Base-by-base conservation (phyloP, 345 rosid genomes). In the Eucalyptus marginata region DNA sequence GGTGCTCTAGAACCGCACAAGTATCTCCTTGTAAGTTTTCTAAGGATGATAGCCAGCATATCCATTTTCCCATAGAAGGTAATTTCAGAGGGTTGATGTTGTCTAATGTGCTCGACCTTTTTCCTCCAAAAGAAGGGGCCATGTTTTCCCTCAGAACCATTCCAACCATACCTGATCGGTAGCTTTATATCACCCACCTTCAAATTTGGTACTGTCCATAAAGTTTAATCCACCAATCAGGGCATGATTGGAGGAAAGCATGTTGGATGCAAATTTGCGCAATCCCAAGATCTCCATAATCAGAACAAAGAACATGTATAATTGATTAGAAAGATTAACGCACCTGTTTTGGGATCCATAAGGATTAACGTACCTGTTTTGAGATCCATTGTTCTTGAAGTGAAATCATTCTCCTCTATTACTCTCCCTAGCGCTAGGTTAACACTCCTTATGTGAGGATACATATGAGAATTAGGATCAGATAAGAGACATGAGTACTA, bases 401-500 rank as follows among this genome's bases (percentile, higher is more conserved):
- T 8, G 49, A 10, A 10, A 46, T 46, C 49, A 46, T 46, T 46
- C 12, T 46, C 49, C 4, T 47, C 13, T 47, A 47, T 47, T 10
- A 10, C 1, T 36, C 36, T 36, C 36, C 36, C 36, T 36, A 36
- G 13, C 13, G 13, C 13, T 47, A 47, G 49, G 13, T 47, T 47
- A 47, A 47, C 4, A 11, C 49, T 10, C 1, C 5, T 40, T 40
- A 40, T 40, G 4, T n/a, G n/a, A n/a, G n/a, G n/a, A n/a, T n/a
- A n/a, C n/a, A n/a, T n/a, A n/a, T n/a, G n/a, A n/a, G n/a, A 8
- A 46, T 46, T 10, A 46, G 0, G 12, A 4, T 46, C 3, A 46
- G 10, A 46, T 3, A 12, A 46, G 49, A 51, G 2, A 51, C 2
- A 7, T 52, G 0, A 3, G 2, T 0, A 3, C 0, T 52, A 52